Evolutionary conservation across 2,329 filamentous ascomycete species (phyloP).

Genomic region (Aspergillus sp.): DNA sequence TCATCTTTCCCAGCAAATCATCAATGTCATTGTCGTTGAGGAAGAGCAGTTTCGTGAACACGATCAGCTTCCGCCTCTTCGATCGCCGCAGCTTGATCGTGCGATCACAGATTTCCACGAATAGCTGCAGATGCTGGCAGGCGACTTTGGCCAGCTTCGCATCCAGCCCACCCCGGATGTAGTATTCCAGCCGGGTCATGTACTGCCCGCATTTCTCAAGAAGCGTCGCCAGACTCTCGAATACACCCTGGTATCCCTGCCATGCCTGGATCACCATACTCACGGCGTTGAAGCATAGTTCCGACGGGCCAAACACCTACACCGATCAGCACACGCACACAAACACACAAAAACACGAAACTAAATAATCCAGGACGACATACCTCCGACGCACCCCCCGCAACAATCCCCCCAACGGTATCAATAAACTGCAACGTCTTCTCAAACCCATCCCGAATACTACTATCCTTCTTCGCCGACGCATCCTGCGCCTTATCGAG

Average conservation of each 20-base stretch:
- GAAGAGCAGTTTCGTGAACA: slow-evolving; percentile 19
- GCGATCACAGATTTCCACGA: slow-evolving; percentile 22
- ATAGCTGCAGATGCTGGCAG: slow-evolving; percentile 19
- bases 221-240: slow-evolving; percentile 19
- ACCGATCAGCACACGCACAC: background rate
- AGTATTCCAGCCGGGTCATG: slow-evolving; percentile 17
- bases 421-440: slow-evolving; percentile 18
- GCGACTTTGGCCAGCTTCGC: slow-evolving; percentile 18
- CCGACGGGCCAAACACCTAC: slow-evolving; percentile 21
- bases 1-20: slow-evolving; percentile 18
- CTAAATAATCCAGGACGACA: background rate
- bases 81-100: slow-evolving; percentile 18
- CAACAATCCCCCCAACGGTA: slow-evolving; percentile 15
- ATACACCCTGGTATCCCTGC: slow-evolving; percentile 20
- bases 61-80: slow-evolving; percentile 10
- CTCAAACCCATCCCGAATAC: slow-evolving; percentile 11
- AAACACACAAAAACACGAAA: background rate
- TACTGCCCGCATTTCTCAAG: slow-evolving; percentile 18
- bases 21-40: slow-evolving; percentile 20
- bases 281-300: slow-evolving; percentile 23
- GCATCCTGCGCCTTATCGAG: slow-evolving; percentile 12
- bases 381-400: slow-evolving; percentile 13
- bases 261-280: slow-evolving; percentile 21
- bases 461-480: slow-evolving; percentile 4
- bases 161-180: slow-evolving; percentile 19